These are phyloP conservation scores for Mycena olivaceomarginata DNA, from an alignment of 768 basidiomycete genomes.

Conservation along the genomic window DNA sequence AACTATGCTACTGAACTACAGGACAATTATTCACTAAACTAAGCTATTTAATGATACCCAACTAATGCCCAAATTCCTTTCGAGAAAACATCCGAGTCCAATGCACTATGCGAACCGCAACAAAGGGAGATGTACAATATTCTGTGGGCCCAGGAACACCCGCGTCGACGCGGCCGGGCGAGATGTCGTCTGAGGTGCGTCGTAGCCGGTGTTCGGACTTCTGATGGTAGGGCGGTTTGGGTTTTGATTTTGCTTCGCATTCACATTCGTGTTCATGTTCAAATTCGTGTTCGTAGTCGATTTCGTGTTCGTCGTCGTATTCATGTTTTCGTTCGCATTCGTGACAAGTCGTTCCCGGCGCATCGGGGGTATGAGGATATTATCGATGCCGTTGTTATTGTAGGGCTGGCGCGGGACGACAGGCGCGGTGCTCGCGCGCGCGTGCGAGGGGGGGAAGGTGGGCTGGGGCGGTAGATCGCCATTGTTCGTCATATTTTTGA, in stretches of 20 bases:
- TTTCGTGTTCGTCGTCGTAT: constrained; percentile 4
- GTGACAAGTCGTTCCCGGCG: background rate
- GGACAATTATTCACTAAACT: background rate
- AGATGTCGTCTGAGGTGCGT: background rate
- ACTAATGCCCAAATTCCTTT: background rate
- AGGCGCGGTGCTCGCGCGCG: constrained; percentile 23
- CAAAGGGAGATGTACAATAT: constrained; percentile 16
- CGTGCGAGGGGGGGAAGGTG: background rate
- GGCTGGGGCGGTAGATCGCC: too few species aligned
- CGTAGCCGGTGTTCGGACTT: background rate
- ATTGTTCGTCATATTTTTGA: background rate
- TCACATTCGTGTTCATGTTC: constrained; percentile 1
- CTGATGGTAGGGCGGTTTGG: background rate
- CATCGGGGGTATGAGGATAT: background rate
- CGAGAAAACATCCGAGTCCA: background rate
- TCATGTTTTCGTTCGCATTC: background rate
- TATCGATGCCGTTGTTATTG: background rate
- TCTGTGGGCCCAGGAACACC: constrained; percentile 11
- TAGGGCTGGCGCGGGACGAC: background rate
- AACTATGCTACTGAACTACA: background rate
- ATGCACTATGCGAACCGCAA: constrained; percentile 23
- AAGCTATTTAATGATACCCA: background rate
- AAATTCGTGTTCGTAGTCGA: constrained; percentile 2
- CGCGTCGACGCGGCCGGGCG: constrained; percentile 3
- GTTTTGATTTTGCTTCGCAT: background rate